phyloP scores from a whole-genome alignment of 192 early-diverging fungal genomes.

The Allomyces arbusculus region DNA sequence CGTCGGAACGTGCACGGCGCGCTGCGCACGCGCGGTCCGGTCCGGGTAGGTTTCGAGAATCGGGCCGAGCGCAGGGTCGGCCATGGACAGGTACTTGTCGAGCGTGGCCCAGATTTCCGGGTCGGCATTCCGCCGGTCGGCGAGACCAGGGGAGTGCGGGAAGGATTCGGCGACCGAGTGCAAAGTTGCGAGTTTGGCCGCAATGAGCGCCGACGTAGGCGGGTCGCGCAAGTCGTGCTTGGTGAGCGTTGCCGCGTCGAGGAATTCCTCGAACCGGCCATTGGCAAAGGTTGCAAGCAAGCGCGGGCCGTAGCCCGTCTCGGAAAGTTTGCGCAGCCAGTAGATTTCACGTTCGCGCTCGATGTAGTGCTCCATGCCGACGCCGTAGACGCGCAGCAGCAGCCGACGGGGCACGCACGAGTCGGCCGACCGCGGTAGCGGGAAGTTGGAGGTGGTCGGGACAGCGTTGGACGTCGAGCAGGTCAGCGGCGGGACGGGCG shows the following conservation, averaged over 20 bases:
- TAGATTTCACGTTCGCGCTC: constrained; percentile 60
- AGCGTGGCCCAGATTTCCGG: constrained; percentile 51
- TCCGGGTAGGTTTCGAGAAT: constrained; percentile 7
- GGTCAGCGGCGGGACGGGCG: no score
- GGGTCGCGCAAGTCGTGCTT: constrained; percentile 44
- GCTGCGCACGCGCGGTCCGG: constrained; percentile 3
- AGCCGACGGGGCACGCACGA: not conserved
- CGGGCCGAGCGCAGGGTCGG: constrained; percentile 7
- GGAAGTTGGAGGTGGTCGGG: not conserved
- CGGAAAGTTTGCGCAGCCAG: constrained; percentile 50
- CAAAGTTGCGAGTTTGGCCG: constrained; percentile 43
- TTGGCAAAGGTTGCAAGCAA: constrained; percentile 60
- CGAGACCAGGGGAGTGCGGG: constrained; percentile 18
- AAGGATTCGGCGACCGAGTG: constrained; percentile 47
- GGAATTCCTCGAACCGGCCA: constrained; percentile 66
- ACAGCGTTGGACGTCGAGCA: not conserved
- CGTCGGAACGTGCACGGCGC: no score
- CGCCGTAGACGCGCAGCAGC: constrained; percentile 58
- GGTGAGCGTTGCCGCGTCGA: constrained; percentile 50
- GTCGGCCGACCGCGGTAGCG: not conserved
- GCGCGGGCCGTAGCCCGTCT: constrained; percentile 47
- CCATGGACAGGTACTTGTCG: constrained; percentile 36
- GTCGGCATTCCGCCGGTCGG: constrained; percentile 3
- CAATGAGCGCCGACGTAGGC: constrained; percentile 45
- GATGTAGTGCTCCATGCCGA: constrained; percentile 54